phyloP scores from a whole-genome alignment of 2,329 filamentous ascomycete genomes.

The Phaeomoniella chlamydospora region DNA sequence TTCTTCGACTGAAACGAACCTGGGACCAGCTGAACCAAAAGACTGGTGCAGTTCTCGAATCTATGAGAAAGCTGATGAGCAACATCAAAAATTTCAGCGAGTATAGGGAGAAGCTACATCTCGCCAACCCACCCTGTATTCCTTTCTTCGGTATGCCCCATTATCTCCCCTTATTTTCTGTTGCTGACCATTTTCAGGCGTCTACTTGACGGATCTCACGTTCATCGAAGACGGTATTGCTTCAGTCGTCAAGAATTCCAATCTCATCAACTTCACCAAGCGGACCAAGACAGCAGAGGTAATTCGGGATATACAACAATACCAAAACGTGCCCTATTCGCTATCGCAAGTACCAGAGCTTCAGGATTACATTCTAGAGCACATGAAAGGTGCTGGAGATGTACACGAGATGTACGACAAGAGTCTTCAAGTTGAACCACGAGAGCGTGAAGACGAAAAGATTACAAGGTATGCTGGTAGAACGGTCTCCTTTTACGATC shows the following conservation, averaged over 20 bases:
- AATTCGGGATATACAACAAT: constrained; percentile 96
- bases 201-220: constrained; percentile 91
- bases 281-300: constrained; percentile 95
- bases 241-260: constrained; percentile 88
- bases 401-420: constrained; percentile 99
- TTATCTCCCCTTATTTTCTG: constrained; percentile 5
- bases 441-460: constrained; percentile 96
- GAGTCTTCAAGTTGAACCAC: constrained; percentile 81
- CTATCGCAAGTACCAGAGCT: constrained; percentile 80
- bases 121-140: constrained; percentile 90
- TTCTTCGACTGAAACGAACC: constrained; percentile 81
- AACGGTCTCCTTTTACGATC: constrained; percentile 17
- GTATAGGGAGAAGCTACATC: constrained; percentile 84
- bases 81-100: constrained; percentile 97
- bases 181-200: constrained; percentile 40
- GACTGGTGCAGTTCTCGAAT: constrained; percentile 66
- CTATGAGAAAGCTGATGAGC: constrained; percentile 87
- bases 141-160: constrained; percentile 71
- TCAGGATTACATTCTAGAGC: constrained; percentile 91
- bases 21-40: constrained; percentile 88
- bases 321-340: constrained; percentile 93
- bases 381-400: constrained; percentile 89
- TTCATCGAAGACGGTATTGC: constrained; percentile 99
- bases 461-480: constrained; percentile 72
- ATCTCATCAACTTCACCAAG: constrained; percentile 97